These are phyloP conservation scores for Mimosa bimucronata DNA, from an alignment of 306 rosid species.

Conservation along the genomic window DNA sequence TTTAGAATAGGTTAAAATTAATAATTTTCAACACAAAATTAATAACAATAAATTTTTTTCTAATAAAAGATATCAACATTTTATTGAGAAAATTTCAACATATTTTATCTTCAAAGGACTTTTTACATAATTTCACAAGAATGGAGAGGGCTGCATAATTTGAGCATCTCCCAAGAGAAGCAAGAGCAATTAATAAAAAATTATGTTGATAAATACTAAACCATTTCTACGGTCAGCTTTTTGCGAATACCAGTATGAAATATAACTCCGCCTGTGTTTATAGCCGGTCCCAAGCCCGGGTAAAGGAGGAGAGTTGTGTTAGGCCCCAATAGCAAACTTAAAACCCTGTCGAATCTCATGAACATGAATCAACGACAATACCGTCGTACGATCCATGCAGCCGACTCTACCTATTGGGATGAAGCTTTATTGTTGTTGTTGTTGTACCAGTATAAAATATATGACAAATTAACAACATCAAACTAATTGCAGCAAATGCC, in stretches of 20 bases:
- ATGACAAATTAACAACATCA: background rate
- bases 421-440: too few relatives aligned
- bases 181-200: background rate
- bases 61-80: background rate
- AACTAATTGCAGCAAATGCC: background rate
- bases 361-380: too few relatives aligned
- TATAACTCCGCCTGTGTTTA: too few relatives aligned
- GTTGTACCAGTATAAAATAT: too few relatives aligned
- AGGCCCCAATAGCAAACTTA: too few relatives aligned
- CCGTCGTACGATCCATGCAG: too few relatives aligned
- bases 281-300: too few relatives aligned
- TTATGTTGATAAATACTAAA: background rate
- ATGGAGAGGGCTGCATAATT: background rate
- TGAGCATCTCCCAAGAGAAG: background rate
- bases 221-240: background rate
- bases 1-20: background rate
- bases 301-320: too few relatives aligned
- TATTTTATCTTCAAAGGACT: background rate
- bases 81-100: background rate
- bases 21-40: background rate
- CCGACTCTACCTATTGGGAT: too few relatives aligned
- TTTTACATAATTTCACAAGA: background rate
- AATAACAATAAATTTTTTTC: background rate
- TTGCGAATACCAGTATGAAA: background rate
- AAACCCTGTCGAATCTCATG: too few relatives aligned